Evolutionary conservation across 345 rosid species (phyloP).

Genomic region (Eutrema japonicum): DNA sequence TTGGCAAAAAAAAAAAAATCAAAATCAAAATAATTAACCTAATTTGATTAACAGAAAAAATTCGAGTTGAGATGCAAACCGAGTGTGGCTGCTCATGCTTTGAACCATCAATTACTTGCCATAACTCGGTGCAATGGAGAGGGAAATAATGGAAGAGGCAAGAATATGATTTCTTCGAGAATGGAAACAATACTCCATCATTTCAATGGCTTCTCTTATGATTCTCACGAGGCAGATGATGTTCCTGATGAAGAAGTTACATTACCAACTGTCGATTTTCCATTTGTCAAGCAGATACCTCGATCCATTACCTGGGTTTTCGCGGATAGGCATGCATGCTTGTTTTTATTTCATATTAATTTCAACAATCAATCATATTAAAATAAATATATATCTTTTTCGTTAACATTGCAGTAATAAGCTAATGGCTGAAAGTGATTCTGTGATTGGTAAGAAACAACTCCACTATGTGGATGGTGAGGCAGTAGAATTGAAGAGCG

Average conservation of each 20-base stretch:
- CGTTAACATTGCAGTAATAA: conserved; percentile 16
- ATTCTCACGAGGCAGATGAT: not conserved
- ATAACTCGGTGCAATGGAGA: not conserved
- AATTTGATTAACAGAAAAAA: conserved; percentile 22
- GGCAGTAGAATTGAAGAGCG: not conserved
- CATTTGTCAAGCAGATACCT: conserved; percentile 30
- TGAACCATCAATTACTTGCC: not conserved
- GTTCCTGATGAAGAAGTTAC: not conserved
- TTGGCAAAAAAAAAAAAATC: not conserved
- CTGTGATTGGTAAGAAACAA: conserved; percentile 36
- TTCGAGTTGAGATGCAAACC: conserved; percentile 6
- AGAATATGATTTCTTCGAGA: conserved; percentile 4
- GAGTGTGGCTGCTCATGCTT: not conserved
- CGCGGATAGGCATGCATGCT: conserved; percentile 18
- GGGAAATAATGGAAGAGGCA: not conserved
- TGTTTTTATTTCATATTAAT: not conserved
- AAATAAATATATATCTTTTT: conserved; percentile 3
- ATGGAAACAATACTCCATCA: not conserved
- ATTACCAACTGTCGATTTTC: conserved; percentile 9
- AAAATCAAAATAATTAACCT: not conserved
- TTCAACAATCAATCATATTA: not conserved
- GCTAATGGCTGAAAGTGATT: conserved; percentile 30
- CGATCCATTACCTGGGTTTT: conserved; percentile 15
- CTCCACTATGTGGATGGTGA: conserved; percentile 18
- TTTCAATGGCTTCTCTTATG: not conserved